A percentile compares a stretch with the other conserved stretches of the same genome.
These are phyloP conservation scores for Sarocladiaceae sp. DNA, from an alignment of 2,329 filamentous ascomycete genomes.

Conservation along the genomic window DNA sequence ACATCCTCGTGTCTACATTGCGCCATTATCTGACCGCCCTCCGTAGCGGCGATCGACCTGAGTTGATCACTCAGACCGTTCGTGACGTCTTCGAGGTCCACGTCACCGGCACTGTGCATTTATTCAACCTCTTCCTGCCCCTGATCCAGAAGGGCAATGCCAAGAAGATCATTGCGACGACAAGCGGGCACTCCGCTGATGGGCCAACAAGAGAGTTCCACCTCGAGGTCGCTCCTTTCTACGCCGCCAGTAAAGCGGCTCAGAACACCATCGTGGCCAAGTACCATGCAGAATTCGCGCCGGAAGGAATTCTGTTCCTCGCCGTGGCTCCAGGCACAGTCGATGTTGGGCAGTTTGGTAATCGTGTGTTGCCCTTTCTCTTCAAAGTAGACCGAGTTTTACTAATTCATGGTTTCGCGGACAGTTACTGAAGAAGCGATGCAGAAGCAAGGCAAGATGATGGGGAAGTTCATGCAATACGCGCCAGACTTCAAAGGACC, in stretches of 20 bases:
- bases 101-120: slow-evolving; percentile 43
- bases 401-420: neutral
- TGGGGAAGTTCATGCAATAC: neutral
- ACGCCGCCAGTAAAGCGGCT: slow-evolving; percentile 45
- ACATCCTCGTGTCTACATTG: too few species aligned
- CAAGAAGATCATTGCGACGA: slow-evolving; percentile 51
- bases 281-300: slow-evolving; percentile 40
- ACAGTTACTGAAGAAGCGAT: slow-evolving; percentile 2
- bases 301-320: slow-evolving; percentile 46
- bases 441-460: neutral
- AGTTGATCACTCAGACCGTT: slow-evolving; percentile 3
- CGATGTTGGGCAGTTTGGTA: neutral
- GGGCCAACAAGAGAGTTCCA: slow-evolving; percentile 32
- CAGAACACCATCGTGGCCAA: slow-evolving; percentile 47
- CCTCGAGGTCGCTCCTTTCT: slow-evolving; percentile 31
- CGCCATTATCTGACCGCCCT: neutral
- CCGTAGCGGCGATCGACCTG: neutral
- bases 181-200: slow-evolving; percentile 40
- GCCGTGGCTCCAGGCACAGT: slow-evolving; percentile 14
- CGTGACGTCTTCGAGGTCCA: slow-evolving; percentile 36
- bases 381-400: too few species aligned
- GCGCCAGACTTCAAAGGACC: slow-evolving; percentile 10
- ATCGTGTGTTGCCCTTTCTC: neutral
- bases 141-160: slow-evolving; percentile 40
- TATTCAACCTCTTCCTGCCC: slow-evolving; percentile 47